Evolutionary conservation across 140 eudicot genomes (phyloP).

Genomic region (Anethum foeniculum): DNA sequence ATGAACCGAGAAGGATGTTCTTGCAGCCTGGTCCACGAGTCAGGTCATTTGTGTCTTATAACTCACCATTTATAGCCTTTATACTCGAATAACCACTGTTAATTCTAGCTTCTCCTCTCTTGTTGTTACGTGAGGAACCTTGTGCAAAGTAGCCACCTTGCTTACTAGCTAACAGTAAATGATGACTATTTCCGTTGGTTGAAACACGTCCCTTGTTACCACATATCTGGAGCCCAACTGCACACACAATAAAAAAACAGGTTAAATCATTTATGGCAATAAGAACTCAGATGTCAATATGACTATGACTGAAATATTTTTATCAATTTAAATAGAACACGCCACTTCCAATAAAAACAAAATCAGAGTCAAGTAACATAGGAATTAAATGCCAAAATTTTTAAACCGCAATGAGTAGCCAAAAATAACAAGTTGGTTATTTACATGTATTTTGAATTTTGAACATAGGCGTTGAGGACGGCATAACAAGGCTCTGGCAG

Average conservation of each 20-base stretch:
- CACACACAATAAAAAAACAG: conserved; percentile 5
- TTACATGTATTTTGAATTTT: no score
- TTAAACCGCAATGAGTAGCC: neutral
- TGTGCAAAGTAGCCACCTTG: neutral
- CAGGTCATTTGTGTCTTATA: conserved; percentile 27
- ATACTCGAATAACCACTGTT: no score
- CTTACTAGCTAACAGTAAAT: neutral
- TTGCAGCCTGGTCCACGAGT: conserved; percentile 68
- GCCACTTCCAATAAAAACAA: neutral
- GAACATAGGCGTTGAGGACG: no score
- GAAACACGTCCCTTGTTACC: no score
- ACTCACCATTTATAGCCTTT: neutral
- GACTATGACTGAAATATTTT: neutral
- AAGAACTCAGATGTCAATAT: neutral
- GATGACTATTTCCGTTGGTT: no score
- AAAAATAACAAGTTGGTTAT: neutral
- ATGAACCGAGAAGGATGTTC: conserved; percentile 1
- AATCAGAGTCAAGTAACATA: neutral
- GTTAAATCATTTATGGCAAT: neutral
- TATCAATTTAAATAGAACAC: neutral
- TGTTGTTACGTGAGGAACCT: neutral
- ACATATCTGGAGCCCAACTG: conserved; percentile 32
- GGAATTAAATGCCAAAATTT: neutral
- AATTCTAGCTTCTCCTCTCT: neutral
- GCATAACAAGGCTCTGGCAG: no score